Conservation (phyloP, 768 basidiomycete species). For the Stropharia rugosoannulata region DNA sequence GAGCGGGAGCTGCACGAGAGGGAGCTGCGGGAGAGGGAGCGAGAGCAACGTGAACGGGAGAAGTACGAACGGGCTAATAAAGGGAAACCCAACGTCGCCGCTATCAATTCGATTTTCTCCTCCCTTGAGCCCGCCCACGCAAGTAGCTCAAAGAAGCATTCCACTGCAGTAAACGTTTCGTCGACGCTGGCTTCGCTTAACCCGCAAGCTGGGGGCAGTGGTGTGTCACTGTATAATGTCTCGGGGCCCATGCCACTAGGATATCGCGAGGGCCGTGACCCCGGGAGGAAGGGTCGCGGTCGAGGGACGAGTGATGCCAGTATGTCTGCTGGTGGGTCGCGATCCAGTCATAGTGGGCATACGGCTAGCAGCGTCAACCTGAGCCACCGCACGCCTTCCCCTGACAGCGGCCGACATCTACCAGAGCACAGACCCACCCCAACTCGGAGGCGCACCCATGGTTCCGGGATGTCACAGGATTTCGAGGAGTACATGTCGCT, state of each 20-base stretch:
- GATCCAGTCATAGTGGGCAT: conserved; percentile 1
- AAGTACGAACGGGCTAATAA: conserved; percentile 12
- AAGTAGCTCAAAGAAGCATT: conserved; percentile 8
- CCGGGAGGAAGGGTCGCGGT: not conserved
- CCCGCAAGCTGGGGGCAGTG: not conserved
- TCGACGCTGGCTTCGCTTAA: conserved; percentile 7
- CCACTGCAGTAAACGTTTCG: not conserved
- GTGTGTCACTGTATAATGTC: conserved; percentile 12
- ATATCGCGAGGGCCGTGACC: conserved; percentile 4
- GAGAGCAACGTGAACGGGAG: conserved; percentile 15
- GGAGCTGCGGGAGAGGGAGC: conserved; percentile 8
- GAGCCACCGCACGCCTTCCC: conserved; percentile 11
- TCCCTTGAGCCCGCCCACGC: conserved; percentile 20
- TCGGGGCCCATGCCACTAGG: conserved; percentile 21
- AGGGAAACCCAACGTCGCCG: conserved; percentile 2
- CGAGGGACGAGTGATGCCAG: conserved; percentile 12
- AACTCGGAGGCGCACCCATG: conserved; percentile 13
- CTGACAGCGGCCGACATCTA: conserved; percentile 11
- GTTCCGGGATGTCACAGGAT: conserved; percentile 17
- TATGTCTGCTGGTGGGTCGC: not conserved
- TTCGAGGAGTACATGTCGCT: conserved; percentile 22
- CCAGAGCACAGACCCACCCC: not conserved
- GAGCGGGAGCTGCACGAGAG: conserved; percentile 10
- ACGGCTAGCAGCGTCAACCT: not conserved
- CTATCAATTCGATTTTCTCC: conserved; percentile 17